Evolutionary conservation across 2,329 filamentous ascomycete species (phyloP).

Genomic region (Fusarium veterinarium): DNA sequence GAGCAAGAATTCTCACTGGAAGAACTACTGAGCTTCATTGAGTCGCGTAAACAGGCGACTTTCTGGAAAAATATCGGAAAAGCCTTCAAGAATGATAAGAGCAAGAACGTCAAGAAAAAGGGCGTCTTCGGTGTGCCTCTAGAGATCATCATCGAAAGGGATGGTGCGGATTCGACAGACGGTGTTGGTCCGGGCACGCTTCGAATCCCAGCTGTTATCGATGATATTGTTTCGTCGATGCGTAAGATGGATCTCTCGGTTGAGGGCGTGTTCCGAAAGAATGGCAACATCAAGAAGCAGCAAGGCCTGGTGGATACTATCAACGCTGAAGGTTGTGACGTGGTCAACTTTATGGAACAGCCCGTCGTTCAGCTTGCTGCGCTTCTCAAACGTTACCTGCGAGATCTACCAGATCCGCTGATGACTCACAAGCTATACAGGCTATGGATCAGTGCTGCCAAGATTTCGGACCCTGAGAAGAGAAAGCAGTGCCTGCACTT

Average conservation of each 20-base stretch:
- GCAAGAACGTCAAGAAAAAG: slow-evolving; percentile 86
- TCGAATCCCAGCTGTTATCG: slow-evolving; percentile 92
- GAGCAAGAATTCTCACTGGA: slow-evolving; percentile 93
- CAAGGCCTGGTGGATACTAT: slow-evolving; percentile 88
- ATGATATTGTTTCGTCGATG: slow-evolving; percentile 94
- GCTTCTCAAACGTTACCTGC: slow-evolving; percentile 92
- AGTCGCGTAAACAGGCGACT: slow-evolving; percentile 86
- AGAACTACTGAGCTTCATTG: slow-evolving; percentile 90
- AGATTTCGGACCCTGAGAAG: slow-evolving; percentile 84
- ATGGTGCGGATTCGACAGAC: slow-evolving; percentile 97
- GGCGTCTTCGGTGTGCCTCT: slow-evolving; percentile 92
- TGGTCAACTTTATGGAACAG: slow-evolving; percentile 87
- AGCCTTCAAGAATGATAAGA: slow-evolving; percentile 89
- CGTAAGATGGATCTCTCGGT: slow-evolving; percentile 99
- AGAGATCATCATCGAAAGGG: slow-evolving; percentile 89
- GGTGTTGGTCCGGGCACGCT: slow-evolving; percentile 92
- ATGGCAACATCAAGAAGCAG: slow-evolving; percentile 95
- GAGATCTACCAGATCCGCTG: slow-evolving; percentile 92
- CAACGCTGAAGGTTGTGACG: slow-evolving; percentile 85
- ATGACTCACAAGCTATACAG: slow-evolving; percentile 95
- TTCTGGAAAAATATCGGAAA: slow-evolving; percentile 99
- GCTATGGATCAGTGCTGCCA: slow-evolving; percentile 90
- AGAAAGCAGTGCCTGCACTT: slow-evolving; percentile 88
- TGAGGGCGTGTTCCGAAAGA: slow-evolving; percentile 98
- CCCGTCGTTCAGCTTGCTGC: slow-evolving; percentile 94